Conservation (phyloP, 148 eudicot genomes). For the Tetragonia tetragonoides region DNA sequence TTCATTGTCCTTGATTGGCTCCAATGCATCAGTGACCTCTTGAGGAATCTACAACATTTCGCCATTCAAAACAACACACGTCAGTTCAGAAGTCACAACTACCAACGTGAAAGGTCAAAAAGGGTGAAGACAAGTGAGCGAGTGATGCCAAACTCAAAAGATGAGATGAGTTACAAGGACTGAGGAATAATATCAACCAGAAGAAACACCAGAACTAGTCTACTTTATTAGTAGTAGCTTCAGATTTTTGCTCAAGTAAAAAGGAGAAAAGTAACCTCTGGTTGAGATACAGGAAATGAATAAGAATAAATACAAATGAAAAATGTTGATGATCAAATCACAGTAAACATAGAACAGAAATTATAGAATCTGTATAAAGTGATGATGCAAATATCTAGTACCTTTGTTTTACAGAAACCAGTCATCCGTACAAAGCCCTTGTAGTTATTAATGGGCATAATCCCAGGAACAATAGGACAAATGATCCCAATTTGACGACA, state of each 20-base stretch:
- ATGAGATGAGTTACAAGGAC: neutral
- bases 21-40: conserved; percentile 82
- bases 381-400: conserved; percentile 19
- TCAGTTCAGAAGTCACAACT: conserved; percentile 1
- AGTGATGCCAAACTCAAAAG: neutral
- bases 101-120: neutral
- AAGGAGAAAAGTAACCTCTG: neutral
- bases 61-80: conserved; percentile 3
- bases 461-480: conserved; percentile 96
- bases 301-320: neutral
- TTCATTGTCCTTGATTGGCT: conserved; percentile 96
- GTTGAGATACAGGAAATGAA: neutral
- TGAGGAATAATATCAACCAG: neutral
- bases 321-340: neutral
- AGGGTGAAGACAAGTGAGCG: neutral
- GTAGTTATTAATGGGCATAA: conserved; percentile 97
- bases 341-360: neutral
- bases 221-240: neutral
- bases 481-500: conserved; percentile 91
- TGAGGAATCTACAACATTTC: conserved; percentile 57
- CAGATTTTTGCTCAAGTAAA: neutral
- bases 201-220: neutral
- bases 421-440: conserved; percentile 92
- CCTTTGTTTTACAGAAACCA: conserved; percentile 98
- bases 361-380: neutral